phyloP scores from a whole-genome alignment of 2,329 filamentous ascomycete species.

The Chaetomiaceae sp. region DNA sequence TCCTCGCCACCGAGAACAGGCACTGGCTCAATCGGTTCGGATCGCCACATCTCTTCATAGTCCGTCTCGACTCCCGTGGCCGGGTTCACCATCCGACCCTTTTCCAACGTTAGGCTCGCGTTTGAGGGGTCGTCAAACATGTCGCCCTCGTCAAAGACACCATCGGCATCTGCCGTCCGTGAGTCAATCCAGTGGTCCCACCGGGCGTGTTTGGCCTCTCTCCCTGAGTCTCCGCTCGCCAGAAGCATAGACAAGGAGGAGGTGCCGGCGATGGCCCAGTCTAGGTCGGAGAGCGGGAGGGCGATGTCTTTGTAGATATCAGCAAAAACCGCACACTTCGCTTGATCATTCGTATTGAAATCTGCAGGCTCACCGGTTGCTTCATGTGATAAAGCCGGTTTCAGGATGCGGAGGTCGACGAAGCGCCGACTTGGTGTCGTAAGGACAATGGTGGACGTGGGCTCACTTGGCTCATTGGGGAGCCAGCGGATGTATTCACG shows the following conservation, averaged over 20 bases:
- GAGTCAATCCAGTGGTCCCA: slow-evolving; percentile 62
- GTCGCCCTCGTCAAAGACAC: slow-evolving; percentile 51
- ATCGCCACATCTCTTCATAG: slow-evolving; percentile 67
- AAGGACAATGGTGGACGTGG: slow-evolving; percentile 61
- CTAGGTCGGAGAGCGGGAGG: slow-evolving; percentile 37
- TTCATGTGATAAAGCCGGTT: background rate
- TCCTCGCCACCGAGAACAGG: slow-evolving; percentile 13
- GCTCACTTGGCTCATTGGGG: slow-evolving; percentile 49
- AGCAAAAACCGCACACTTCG: too few species aligned
- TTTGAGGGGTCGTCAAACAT: slow-evolving; percentile 43
- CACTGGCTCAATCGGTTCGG: slow-evolving; percentile 37
- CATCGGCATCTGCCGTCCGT: slow-evolving; percentile 37
- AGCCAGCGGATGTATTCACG: slow-evolving; percentile 58
- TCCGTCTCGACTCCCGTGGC: slow-evolving; percentile 44
- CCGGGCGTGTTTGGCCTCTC: slow-evolving; percentile 33
- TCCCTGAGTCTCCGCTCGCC: slow-evolving; percentile 24
- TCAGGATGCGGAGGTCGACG: slow-evolving; percentile 56
- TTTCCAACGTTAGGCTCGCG: slow-evolving; percentile 50
- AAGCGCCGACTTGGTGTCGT: slow-evolving; percentile 55
- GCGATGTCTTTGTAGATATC: background rate
- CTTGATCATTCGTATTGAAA: too few species aligned
- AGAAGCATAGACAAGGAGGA: slow-evolving; percentile 36
- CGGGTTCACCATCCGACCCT: slow-evolving; percentile 57
- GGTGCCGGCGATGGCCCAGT: slow-evolving; percentile 63
- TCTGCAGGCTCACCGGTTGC: background rate